Evolutionary conservation across 345 rosid genomes (phyloP), one percentile per base, ranked within the genome.

Genomic region (Anastatica hierochuntica): DNA sequence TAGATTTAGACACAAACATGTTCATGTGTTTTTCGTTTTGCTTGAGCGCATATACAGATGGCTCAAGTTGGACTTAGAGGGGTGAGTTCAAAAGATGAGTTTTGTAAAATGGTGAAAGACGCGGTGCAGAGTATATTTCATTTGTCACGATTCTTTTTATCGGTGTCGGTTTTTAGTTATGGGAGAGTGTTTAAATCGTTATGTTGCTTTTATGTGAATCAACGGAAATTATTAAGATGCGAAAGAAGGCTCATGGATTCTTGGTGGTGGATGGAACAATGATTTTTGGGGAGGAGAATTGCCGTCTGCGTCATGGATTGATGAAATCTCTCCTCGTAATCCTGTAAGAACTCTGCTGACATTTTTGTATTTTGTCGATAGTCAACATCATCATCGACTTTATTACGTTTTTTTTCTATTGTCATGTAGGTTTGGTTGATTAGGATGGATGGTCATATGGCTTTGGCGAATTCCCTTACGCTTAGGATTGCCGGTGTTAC

Each of bases 251-350:
- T 73, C 83, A 24, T 90, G 98, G 96, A 56, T 90, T 43, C 56
- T 86, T 52, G 98, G 98, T 61, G 87, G 96, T 40, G 89, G 96
- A 62, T 90, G 98, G 98, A 90, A 90, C 78, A 86, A 90, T 75
- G 89, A 80, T 65, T 72, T 79, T 13, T 90, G 96, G 98, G 98
- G 95, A 59, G 98, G 98, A 60, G 94, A 86, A 65, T 61, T 76
- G 39, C 96, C 98, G 4, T 46, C 64, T 42, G 87, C 82, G 15
- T 79, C 92, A 12, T 90, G 95, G 96, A 64, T 90, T 43, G 95
- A 90, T 62, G 86, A 82, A 52, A 53, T 84, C 62, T 79, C 96
- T 5, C 64, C 86, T 50, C 20, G 60, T 20, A 82, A 84, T 74
- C 98, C 98, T 54, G 98, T 90, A 72, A 66, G 72, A 29, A 6